phyloP scores from a whole-genome alignment of 305 asterid species.

The Fraxinus greggii region DNA sequence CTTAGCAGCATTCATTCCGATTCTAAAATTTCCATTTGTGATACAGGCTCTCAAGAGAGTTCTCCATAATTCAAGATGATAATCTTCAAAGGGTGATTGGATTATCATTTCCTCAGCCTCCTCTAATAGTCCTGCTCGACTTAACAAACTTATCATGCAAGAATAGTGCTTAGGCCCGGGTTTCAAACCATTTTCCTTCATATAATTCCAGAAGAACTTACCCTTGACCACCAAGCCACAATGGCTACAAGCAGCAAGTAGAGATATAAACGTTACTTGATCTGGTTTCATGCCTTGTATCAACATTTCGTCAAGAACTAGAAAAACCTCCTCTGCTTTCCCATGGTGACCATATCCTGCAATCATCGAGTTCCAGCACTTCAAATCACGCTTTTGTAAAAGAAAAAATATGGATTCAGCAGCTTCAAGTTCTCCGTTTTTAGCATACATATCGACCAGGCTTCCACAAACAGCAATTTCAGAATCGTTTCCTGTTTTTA shows the following conservation, averaged over 20 bases:
- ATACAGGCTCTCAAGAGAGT: slow-evolving; percentile 60
- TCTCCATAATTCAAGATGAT: slow-evolving; percentile 62
- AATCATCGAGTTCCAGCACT: slow-evolving; percentile 84
- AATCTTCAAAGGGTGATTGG: slow-evolving; percentile 48
- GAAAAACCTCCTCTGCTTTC: slow-evolving; percentile 55
- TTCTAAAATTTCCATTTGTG: slow-evolving; percentile 39
- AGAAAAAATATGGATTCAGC: slow-evolving; percentile 48
- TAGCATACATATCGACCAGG: slow-evolving; percentile 79
- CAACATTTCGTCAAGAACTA: slow-evolving; percentile 46
- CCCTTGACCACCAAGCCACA: slow-evolving; percentile 61
- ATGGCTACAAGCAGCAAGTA: slow-evolving; percentile 75
- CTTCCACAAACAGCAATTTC: slow-evolving; percentile 61
- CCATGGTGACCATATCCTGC: slow-evolving; percentile 79
- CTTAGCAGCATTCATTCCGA: slow-evolving; percentile 59
- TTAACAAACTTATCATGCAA: slow-evolving; percentile 63
- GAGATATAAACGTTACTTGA: slow-evolving; percentile 61
- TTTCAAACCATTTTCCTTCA: slow-evolving; percentile 47
- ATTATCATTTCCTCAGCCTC: slow-evolving; percentile 65
- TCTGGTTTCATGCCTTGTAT: slow-evolving; percentile 57
- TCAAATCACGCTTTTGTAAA: slow-evolving; percentile 39
- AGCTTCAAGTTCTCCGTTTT: slow-evolving; percentile 64
- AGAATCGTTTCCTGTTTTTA: slow-evolving; percentile 54
- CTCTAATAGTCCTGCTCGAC: slow-evolving; percentile 69
- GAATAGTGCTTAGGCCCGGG: slow-evolving; percentile 82
- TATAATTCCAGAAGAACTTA: slow-evolving; percentile 58